These are phyloP conservation scores for Coprinopsis sp. DNA, from an alignment of 768 basidiomycete genomes.

Conservation along the genomic window DNA sequence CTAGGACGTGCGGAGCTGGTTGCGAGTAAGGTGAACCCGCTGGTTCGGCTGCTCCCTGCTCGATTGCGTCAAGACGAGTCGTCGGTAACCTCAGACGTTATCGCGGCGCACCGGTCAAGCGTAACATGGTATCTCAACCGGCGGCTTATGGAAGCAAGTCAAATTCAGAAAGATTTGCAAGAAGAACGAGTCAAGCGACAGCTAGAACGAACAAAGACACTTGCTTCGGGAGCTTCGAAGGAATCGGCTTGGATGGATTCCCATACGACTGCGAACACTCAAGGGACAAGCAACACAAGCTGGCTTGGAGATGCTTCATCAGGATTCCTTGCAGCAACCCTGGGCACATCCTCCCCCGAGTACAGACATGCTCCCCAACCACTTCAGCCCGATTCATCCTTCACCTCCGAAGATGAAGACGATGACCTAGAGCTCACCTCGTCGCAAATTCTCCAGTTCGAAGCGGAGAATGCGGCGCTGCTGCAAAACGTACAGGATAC, in stretches of 20 bases:
- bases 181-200: constrained; percentile 90
- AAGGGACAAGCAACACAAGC: constrained; percentile 32
- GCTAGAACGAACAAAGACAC: constrained; percentile 73
- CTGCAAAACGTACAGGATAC: constrained; percentile 81
- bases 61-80: constrained; percentile 58
- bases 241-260: constrained; percentile 33
- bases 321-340: constrained; percentile 55
- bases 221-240: constrained; percentile 75
- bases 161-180: constrained; percentile 82
- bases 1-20: constrained; percentile 65
- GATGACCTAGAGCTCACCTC: constrained; percentile 79
- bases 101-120: constrained; percentile 90
- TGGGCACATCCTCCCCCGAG: constrained; percentile 45
- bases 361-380: constrained; percentile 21
- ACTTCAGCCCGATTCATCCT: constrained; percentile 25
- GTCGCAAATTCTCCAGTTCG: constrained; percentile 90
- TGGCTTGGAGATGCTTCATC: constrained; percentile 62
- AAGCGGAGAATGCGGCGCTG: constrained; percentile 85
- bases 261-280: constrained; percentile 15
- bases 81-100: constrained; percentile 56
- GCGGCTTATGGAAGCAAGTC: constrained; percentile 73
- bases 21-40: constrained; percentile 57
- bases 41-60: constrained; percentile 67
- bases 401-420: constrained; percentile 49
- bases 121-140: constrained; percentile 89